Conservation (phyloP, 1,139 yeast genomes). For the Hyphopichia pseudoburtonii region DNA sequence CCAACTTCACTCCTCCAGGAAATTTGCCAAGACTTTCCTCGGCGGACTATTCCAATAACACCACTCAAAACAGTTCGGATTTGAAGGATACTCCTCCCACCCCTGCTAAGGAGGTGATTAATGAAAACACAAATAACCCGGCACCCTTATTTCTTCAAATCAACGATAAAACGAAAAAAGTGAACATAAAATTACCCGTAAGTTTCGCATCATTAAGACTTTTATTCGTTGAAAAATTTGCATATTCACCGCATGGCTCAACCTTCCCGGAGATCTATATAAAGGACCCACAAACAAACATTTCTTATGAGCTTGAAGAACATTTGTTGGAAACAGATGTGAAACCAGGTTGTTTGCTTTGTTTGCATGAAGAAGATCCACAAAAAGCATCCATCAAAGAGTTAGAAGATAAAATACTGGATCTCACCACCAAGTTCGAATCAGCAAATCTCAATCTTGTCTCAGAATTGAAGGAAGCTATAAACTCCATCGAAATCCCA, state of each 20-base stretch:
- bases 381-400: conserved; percentile 20
- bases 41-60: background rate
- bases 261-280: conserved; percentile 81
- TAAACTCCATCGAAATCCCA: conserved; percentile 23
- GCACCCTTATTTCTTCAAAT: conserved; percentile 51
- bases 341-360: conserved; percentile 57
- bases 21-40: conserved; percentile 15
- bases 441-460: conserved; percentile 22
- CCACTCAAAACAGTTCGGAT: conserved; percentile 1
- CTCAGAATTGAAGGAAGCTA: conserved; percentile 22
- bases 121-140: conserved; percentile 4
- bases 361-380: conserved; percentile 44
- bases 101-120: conserved; percentile 2
- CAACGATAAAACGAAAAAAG: conserved; percentile 64
- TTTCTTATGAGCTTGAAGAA: conserved; percentile 83
- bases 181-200: conserved; percentile 48
- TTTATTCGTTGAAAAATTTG: conserved; percentile 82
- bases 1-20: conserved; percentile 45
- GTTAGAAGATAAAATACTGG: conserved; percentile 29
- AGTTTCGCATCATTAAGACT: conserved; percentile 67
- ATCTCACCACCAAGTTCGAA: conserved; percentile 29
- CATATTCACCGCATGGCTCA: conserved; percentile 72
- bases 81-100: background rate
- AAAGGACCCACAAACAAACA: conserved; percentile 56
- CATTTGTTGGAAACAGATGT: conserved; percentile 54